Conservation (phyloP, 441 rosid species). For the Erodium texanum region DNA sequence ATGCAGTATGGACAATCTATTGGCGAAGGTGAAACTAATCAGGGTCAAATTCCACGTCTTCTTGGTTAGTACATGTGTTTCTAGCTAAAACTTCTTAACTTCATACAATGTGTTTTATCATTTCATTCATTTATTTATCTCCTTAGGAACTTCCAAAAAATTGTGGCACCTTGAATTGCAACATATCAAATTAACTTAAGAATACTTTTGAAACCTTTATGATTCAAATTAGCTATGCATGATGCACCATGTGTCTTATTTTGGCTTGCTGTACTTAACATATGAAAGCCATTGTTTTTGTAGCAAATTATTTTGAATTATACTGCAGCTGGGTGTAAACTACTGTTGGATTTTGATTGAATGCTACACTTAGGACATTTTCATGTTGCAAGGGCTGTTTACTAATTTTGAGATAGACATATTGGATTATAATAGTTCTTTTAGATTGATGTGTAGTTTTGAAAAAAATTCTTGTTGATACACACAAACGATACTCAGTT, state of each 20-base stretch:
- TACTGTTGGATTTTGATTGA: not conserved
- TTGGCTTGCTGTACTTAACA: not conserved
- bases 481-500: constrained; percentile 11
- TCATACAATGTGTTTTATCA: not conserved
- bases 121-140: not conserved
- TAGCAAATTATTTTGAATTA: not conserved
- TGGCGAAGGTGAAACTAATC: constrained; percentile 44
- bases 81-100: constrained; percentile 2
- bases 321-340: not conserved
- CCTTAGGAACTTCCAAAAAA: not conserved
- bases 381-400: too few species aligned
- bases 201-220: not conserved
- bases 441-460: not conserved
- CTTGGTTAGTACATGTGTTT: constrained; percentile 45
- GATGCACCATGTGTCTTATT: not conserved
- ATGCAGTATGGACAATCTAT: constrained; percentile 74
- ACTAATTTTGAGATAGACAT: too few species aligned
- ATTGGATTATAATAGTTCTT: not conserved
- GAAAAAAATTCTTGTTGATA: not conserved
- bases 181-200: not conserved
- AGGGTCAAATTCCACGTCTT: constrained; percentile 73
- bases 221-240: not conserved
- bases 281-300: not conserved
- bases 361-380: not conserved
- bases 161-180: not conserved